Evolutionary conservation across 140 eudicot species (phyloP).

Genomic region (Flaveria floridana): DNA sequence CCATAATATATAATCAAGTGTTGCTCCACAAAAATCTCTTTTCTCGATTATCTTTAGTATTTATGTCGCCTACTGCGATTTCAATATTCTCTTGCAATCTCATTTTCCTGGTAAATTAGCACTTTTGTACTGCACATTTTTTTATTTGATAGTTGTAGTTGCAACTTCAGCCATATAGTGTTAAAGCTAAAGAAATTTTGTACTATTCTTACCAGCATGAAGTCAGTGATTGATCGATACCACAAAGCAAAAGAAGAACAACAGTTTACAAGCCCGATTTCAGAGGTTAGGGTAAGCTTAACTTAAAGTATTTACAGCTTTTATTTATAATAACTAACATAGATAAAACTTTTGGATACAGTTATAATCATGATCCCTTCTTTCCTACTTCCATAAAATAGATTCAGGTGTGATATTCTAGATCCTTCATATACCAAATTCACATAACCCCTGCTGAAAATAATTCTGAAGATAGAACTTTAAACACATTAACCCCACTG

Average conservation of each 20-base stretch:
- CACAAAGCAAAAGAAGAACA: conserved; percentile 67
- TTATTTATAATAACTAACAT: background rate
- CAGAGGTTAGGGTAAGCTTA: conserved; percentile 68
- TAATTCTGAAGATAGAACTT: background rate
- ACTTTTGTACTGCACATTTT: background rate
- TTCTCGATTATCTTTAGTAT: background rate
- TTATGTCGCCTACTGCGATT: background rate
- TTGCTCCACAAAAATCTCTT: too few species aligned
- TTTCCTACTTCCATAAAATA: too few species aligned
- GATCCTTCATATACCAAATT: background rate
- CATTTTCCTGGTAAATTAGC: background rate
- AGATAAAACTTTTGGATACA: background rate
- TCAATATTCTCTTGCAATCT: background rate
- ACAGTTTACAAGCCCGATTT: conserved; percentile 44
- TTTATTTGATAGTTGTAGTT: background rate
- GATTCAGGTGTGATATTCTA: too few species aligned
- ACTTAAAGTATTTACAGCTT: background rate
- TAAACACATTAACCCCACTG: background rate
- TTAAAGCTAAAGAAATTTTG: conserved; percentile 27
- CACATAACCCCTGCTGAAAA: background rate
- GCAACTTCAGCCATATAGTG: background rate
- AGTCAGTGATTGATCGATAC: conserved; percentile 74
- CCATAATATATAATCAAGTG: too few species aligned
- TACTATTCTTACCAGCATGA: conserved; percentile 59
- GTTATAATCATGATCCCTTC: too few species aligned